Conservation (phyloP, 768 basidiomycete genomes). For the Clathrus columnatus region DNA sequence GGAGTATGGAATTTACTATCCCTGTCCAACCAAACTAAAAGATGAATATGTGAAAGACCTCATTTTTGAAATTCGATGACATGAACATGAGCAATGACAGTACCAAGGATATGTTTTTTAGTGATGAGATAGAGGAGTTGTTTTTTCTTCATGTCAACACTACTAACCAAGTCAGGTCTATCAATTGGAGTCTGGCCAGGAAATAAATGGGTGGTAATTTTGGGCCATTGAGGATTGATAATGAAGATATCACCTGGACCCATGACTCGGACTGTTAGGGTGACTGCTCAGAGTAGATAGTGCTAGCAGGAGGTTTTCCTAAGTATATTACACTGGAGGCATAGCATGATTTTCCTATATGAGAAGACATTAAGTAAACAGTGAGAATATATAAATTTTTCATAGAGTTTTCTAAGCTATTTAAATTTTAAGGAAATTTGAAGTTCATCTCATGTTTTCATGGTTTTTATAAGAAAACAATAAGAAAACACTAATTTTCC, state of each 20-base stretch:
- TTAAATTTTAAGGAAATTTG: too few species aligned
- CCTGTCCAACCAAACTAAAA: constrained; percentile 34
- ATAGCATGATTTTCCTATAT: too few species aligned
- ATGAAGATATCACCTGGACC: constrained; percentile 34
- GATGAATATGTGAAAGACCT: constrained; percentile 43
- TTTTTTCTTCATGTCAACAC: constrained; percentile 38
- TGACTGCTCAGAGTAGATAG: too few species aligned
- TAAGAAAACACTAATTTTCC: too few species aligned
- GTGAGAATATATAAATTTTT: too few species aligned
- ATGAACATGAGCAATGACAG: constrained; percentile 35
- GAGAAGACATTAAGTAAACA: too few species aligned
- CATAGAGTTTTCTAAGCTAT: too few species aligned
- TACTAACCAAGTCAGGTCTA: constrained; percentile 37
- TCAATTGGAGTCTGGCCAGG: constrained; percentile 32
- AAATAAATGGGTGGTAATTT: constrained; percentile 30
- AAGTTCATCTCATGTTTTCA: too few species aligned
- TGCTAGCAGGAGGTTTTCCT: too few species aligned
- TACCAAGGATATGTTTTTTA: constrained; percentile 33
- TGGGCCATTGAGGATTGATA: constrained; percentile 45
- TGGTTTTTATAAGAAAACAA: too few species aligned
- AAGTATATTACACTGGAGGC: too few species aligned
- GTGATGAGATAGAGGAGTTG: constrained; percentile 26
- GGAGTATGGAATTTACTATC: constrained; percentile 27
- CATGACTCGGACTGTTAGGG: not conserved
- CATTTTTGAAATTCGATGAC: constrained; percentile 53